Base-by-base conservation (phyloP, 228 moss, liverwort and hornwort genomes). In the Sphagnum fallax region DNA sequence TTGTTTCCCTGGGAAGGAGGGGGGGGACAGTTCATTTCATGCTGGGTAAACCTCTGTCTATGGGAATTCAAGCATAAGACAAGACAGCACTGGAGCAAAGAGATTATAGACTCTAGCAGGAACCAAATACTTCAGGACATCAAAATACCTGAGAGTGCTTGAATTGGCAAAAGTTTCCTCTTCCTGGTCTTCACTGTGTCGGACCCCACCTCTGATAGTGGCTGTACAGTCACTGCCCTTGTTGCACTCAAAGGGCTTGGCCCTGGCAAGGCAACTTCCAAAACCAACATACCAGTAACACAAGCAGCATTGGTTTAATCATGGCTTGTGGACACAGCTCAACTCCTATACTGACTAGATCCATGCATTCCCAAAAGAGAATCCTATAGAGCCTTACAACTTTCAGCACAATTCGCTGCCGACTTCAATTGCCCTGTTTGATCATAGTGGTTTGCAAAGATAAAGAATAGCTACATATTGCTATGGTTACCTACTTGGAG, bases 251-350 rank as follows among this genome's bases (percentile, higher is more conserved):
- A 0, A 5, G 80, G 87, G 16, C 87, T 87, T 58, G 87, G 87
- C 48, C 78, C 87, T 66, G 83, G 87, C 87, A 87, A 80, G 63
- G 87, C 72, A 74, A 87, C 87, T 87, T 76, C 70, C 63, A 78
- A 74, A 6, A 52, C 72, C 32, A 32, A 32, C 32, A 32, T 32
- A 32, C 32, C 32, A 32, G 32, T 32, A 2, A 32, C 32, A 32
- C 32, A 32, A 32, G 32, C 32, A 32, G 2, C 32, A 32, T 32
- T 32, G 32, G 32, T 32, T 32, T 32, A 32, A 32, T 32, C 32
- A 32, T 32, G 32, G 1, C 32, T 32, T 32, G 32, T 32, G 32
- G 2, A 32, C 32, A 32, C 32, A 32, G 32, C 32, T 32, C 32
- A 32, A 32, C 32, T 32, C 32, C 32, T 32, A 32, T 32, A 32